Evolutionary conservation across 495 filamentous ascomycete species (phyloP).

Genomic region (Aspergillus bridgeri): DNA sequence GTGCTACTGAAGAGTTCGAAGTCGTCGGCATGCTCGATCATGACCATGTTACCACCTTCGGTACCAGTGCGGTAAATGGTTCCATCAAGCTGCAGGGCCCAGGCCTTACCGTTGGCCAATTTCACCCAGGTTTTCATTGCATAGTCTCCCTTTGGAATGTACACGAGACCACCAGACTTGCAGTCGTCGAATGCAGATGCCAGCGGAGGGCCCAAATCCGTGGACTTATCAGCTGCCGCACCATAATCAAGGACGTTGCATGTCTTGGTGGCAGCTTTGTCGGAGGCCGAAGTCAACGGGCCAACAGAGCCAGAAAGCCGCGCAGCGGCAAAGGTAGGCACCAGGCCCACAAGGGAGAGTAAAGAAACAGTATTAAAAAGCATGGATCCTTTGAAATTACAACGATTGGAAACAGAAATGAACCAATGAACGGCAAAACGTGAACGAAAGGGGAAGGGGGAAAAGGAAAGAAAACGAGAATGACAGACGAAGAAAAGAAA

Average conservation of each 20-base stretch:
- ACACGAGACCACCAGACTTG: constrained; percentile 32
- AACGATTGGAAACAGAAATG: not conserved
- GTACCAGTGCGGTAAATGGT: constrained; percentile 45
- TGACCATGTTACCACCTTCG: constrained; percentile 49
- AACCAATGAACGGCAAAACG: not conserved
- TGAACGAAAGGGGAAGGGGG: not conserved
- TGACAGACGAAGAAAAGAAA: not conserved
- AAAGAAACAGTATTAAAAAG: constrained; percentile 3
- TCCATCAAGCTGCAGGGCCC: constrained; percentile 48
- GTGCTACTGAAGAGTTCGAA: constrained; percentile 51
- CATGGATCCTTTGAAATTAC: not conserved
- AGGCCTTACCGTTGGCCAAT: constrained; percentile 35
- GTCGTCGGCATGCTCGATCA: constrained; percentile 43
- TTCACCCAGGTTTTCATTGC: constrained; percentile 33
- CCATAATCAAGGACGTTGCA: constrained; percentile 53
- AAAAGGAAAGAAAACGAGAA: not conserved
- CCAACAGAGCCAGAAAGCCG: constrained; percentile 44
- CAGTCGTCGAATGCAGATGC: constrained; percentile 47
- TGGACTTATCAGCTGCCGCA: constrained; percentile 42
- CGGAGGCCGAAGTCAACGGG: constrained; percentile 34
- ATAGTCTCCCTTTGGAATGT: constrained; percentile 36
- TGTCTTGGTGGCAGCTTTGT: constrained; percentile 32
- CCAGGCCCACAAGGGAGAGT: constrained; percentile 28
- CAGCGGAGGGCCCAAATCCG: constrained; percentile 47
- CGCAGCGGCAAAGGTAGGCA: constrained; percentile 32